Percentiles rank a stretch among this genome's conserved stretches.
phyloP scores from a whole-genome alignment of 805 yeast species.

The Schwanniomyces pseudopolymorphus region DNA sequence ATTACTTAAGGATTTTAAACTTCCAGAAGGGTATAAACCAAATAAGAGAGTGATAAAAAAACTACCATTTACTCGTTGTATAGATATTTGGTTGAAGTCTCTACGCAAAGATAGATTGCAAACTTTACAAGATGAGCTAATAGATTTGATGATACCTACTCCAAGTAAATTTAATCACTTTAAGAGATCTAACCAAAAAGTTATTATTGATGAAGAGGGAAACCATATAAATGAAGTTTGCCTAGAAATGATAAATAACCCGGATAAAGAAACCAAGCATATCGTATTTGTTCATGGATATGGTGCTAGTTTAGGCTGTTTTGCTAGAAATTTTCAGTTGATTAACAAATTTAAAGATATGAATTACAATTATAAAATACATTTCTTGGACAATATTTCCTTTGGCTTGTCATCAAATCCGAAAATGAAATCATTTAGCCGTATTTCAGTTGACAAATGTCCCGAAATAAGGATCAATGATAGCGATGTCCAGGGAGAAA shows the following conservation, averaged over 20 bases:
- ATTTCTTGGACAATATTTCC: conserved; percentile 48
- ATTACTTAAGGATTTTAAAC: conserved; percentile 3
- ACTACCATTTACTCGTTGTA: conserved; percentile 14
- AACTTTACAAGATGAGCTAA: conserved; percentile 31
- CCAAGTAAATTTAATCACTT: conserved; percentile 22
- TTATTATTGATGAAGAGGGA: conserved; percentile 20
- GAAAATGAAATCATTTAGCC: conserved; percentile 16
- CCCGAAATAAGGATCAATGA: conserved; percentile 27
- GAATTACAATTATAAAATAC: conserved; percentile 42
- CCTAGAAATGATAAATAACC: conserved; percentile 27
- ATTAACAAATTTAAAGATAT: conserved; percentile 28
- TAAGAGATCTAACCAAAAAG: conserved; percentile 12
- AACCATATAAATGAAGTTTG: conserved; percentile 36
- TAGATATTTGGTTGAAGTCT: conserved; percentile 24
- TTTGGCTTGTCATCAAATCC: conserved; percentile 58
- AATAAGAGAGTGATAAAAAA: conserved; percentile 7
- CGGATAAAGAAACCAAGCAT: conserved; percentile 29
- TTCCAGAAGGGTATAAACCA: conserved; percentile 17
- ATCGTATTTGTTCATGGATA: conserved; percentile 57
- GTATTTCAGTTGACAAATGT: conserved; percentile 17
- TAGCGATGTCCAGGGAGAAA: conserved; percentile 21
- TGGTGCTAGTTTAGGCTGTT: conserved; percentile 57
- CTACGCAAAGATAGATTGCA: conserved; percentile 24
- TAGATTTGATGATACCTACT: conserved; percentile 33
- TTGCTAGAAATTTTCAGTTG: conserved; percentile 51